Evolutionary conservation across 2,329 filamentous ascomycete genomes (phyloP), one percentile per base, ranked within the genome.

Genomic region (Sporothrix globosa): DNA sequence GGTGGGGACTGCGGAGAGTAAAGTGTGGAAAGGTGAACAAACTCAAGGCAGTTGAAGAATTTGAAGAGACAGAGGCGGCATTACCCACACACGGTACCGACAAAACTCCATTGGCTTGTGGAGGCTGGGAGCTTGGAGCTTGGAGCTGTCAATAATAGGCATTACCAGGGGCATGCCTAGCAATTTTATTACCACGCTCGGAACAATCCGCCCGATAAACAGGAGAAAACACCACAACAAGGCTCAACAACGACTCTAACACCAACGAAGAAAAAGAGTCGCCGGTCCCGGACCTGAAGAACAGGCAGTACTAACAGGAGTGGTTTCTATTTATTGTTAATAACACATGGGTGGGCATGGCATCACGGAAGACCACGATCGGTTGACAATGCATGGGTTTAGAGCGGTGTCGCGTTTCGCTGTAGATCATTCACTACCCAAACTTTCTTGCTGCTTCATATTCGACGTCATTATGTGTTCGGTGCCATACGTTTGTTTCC

Each of bases 141-240:
- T 65, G 41, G 13, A 21, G 44, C 44, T 67, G 19, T 30, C 27
- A 50, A 17, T 66, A 53, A 19, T 66, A 44, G 19, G 50, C 30
- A 13, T 41, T 39, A 39, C 63, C 24, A 44, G 27, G 63, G 19
- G 46, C 48, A 24, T 50, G 63, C 63, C 48, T 24, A 65, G 30
- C 30, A n/a, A 41, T 24, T 2, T 9, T 63, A 52, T 48, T 65
- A 7, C 60, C 27, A 14, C 30, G 11, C 48, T 54, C 65, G 46
- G 68, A 61, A 30, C 46, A 2, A 63, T 69, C 27, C 19, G 56
- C 27, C 56, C 54, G 54, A 61, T 2, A 54, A 50, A 44, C 30
- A 67, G 48, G 34, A 67, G 63, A 67, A 41, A 14, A 44, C 14
- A 17, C 65, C 65, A 21, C 65, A 67, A 41, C 19, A 61, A 24